These are phyloP conservation scores for Tetrahymena malaccensis DNA, from an alignment of 73 alveolate genomes.

Conservation along the genomic window DNA sequence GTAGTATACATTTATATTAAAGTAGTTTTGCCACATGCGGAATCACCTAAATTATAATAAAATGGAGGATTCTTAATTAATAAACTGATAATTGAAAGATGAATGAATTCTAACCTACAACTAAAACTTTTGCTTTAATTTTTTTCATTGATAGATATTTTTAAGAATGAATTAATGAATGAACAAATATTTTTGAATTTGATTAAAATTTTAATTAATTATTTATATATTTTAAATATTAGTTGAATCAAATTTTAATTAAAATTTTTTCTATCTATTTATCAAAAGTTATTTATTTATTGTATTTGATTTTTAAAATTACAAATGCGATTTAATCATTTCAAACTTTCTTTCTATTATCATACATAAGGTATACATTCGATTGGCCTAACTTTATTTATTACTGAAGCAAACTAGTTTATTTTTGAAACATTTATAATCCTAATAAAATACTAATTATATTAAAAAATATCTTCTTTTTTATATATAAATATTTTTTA, in stretches of 20 bases:
- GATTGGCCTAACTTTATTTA: background rate
- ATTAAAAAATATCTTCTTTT: background rate
- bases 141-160: background rate
- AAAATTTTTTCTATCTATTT: background rate
- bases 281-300: background rate
- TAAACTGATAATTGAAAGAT: background rate
- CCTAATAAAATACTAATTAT: background rate
- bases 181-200: background rate
- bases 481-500: background rate
- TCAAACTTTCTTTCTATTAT: background rate
- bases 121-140: background rate
- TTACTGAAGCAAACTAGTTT: background rate
- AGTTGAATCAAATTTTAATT: background rate
- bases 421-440: background rate
- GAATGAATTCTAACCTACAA: background rate
- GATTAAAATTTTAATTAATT: background rate
- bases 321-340: background rate
- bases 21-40: slow-evolving; percentile 34
- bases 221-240: too few relatives aligned
- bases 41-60: background rate
- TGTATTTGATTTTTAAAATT: background rate
- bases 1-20: slow-evolving; percentile 11
- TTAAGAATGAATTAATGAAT: background rate
- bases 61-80: background rate
- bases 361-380: background rate